A percentile compares a stretch with the other conserved stretches of the same genome.
These are phyloP conservation scores for Passalora sequoiae DNA, from an alignment of 2,329 filamentous ascomycete species.

Conservation along the genomic window DNA sequence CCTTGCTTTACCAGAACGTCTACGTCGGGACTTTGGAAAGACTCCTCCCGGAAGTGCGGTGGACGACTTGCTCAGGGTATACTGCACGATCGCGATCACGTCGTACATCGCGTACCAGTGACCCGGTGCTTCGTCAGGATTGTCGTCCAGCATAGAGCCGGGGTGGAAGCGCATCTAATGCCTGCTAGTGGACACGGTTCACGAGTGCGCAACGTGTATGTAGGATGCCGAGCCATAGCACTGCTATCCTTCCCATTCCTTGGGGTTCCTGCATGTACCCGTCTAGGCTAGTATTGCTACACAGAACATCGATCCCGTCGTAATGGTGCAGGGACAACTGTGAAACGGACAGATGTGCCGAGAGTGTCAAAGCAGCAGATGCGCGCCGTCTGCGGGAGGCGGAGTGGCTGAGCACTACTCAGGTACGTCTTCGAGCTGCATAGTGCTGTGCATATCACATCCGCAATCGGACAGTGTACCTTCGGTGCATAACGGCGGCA, in stretches of 20 bases:
- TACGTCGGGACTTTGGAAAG: not conserved
- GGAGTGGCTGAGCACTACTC: constrained; percentile 1
- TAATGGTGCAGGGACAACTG: not conserved
- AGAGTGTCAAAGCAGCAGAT: constrained; percentile 1
- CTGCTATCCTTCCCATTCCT: not conserved
- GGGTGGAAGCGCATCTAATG: not conserved
- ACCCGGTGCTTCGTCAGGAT: constrained; percentile 7
- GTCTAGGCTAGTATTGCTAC: constrained; percentile 1
- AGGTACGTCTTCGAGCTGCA: not conserved
- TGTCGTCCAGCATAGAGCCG: constrained; percentile 6
- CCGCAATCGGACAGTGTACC: not conserved
- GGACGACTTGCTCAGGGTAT: constrained; percentile 2
- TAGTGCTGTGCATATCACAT: constrained; percentile 1
- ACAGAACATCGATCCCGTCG: not conserved
- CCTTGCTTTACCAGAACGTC: constrained; percentile 3
- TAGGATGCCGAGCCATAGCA: constrained; percentile 7
- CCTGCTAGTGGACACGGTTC: constrained; percentile 2
- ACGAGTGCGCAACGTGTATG: constrained; percentile 8
- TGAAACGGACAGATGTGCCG: constrained; percentile 3
- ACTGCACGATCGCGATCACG: constrained; percentile 7
- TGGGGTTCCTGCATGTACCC: not conserved
- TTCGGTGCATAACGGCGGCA: not conserved
- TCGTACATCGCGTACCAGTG: constrained; percentile 8
- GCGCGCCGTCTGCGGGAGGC: not conserved
- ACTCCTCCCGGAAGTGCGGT: not conserved